Base-by-base conservation (phyloP, 768 basidiomycete species). In the Rhodosporidiobolus odoratus region DNA sequence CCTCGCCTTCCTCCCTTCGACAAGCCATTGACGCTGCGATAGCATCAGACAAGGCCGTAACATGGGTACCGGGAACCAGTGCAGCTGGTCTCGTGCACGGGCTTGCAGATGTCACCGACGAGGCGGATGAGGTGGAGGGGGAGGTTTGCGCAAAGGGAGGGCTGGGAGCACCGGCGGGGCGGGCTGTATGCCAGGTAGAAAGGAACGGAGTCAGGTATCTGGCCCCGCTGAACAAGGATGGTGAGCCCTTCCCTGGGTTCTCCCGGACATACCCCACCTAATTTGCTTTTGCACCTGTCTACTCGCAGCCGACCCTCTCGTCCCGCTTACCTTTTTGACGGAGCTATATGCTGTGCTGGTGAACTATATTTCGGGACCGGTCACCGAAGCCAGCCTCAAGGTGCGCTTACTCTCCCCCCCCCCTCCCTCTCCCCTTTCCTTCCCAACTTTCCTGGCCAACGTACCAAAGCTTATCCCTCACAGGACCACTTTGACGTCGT, bases 401-500 rank as follows among this genome's bases (percentile, higher is more conserved):
- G 72, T 74, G n/a, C 27, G 56, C 21, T 40, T 17, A 10, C 1
- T 8, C 25, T 0, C 19, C 3, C 45, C 16, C 30, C 21, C 4
- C 17, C 32, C 41, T 32, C 12, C 34, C 12, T 38, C 10, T 15
- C 35, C 23, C 52, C 37, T 21, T n/a, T 19, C n/a, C n/a, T 9
- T 38, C 21, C 15, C 58, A 19, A 21, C 21, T 7, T 21, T 48
- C 30, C 27, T 27, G 47, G 13, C 40, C 50, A 12, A 32, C 27
- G 30, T 23, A 50, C 48, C 23, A 8, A 50, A 50, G 48, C 48
- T 17, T 10, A 23, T 27, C 34, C 17, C 25, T 19, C 56, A 32
- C 64, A 74, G 72, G 73, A 74, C 66, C 48, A 74, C 63, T 74
- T 74, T 32, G 73, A 74, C 38, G 41, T 74, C 48, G 64, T 71